Evolutionary conservation across 495 filamentous ascomycete species (phyloP), one percentile per base, ranked within the genome.

Genomic region (Talaromyces wortmannii): DNA sequence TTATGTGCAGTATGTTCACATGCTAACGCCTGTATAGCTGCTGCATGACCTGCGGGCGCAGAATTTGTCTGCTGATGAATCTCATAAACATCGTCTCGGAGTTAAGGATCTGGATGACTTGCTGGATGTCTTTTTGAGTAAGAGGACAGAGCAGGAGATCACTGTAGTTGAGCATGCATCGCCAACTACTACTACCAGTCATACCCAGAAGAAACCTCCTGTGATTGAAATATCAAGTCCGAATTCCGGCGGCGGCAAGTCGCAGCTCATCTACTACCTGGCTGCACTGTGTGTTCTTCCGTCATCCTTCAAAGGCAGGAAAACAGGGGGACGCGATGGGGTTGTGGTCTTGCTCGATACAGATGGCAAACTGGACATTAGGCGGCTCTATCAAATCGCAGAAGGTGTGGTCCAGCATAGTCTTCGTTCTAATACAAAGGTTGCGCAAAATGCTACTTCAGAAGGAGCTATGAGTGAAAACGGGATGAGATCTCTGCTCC

Each of bases 261-360:
- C 86, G 23, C 78, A 89, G 44, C 68, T 90, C 0, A 70, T 95
- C 5, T 83, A 95, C 57, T 85, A 89, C 63, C 61, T 88, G 6
- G 69, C 86, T 5, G 71, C 84, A 8, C 68, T 77, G 3, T 78
- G 81, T 0, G 69, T 88, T 11, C 71, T 94, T 7, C 79, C 86
- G 2, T 43, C 68, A 2, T 64, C 66, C 3, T 62, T 66, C 46
- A 56, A 67, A 3, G 64, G 61, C n/a, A 50, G 67, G 17, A 17
- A 52, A 5, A 49, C 78, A 4, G 55, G 61, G 33, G 84, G 82
- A n/a, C 75, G 79, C 31, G 65, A 69, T 23, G 78, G 81, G 15
- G 77, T 88, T 2, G 77, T 92, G 3, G 76, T 87, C 4, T 70
- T 91, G 31, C 62, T 96, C 23, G 91, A 96, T 59, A 74, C 84